Conservation (phyloP, 495 filamentous ascomycete species). For the Penicillium dipodomyicola region DNA sequence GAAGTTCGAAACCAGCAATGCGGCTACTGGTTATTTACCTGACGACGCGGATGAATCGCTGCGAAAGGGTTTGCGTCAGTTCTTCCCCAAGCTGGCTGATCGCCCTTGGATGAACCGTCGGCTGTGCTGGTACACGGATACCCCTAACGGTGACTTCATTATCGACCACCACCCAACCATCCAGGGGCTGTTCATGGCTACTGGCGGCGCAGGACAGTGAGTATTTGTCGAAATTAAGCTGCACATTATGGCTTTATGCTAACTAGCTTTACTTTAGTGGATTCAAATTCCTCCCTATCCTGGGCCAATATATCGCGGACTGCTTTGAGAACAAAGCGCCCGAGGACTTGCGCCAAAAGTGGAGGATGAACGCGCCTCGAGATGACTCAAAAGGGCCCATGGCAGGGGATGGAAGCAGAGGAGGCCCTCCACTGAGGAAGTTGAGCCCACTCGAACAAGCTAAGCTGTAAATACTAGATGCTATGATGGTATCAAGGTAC, state of each 20-base stretch:
- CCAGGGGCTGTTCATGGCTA: slow-evolving; percentile 66
- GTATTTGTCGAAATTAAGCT: slow-evolving; percentile 26
- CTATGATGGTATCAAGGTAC: background rate
- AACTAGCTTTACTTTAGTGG: slow-evolving; percentile 36
- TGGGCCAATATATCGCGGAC: slow-evolving; percentile 69
- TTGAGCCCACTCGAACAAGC: slow-evolving; percentile 27
- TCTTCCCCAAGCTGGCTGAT: slow-evolving; percentile 57
- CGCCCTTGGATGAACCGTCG: slow-evolving; percentile 54
- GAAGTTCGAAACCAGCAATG: slow-evolving; percentile 31
- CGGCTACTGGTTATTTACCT: slow-evolving; percentile 41
- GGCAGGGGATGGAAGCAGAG: slow-evolving; percentile 36
- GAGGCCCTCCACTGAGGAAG: slow-evolving; percentile 29
- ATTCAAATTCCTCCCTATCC: slow-evolving; percentile 78
- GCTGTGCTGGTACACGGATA: slow-evolving; percentile 55
- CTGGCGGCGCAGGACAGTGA: slow-evolving; percentile 71
- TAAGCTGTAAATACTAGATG: slow-evolving; percentile 19
- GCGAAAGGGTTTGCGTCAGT: slow-evolving; percentile 53
- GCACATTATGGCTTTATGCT: background rate
- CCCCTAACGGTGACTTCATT: slow-evolving; percentile 69
- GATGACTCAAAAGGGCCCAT: slow-evolving; percentile 17
- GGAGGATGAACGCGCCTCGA: slow-evolving; percentile 43
- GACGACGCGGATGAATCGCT: slow-evolving; percentile 57
- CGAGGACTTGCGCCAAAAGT: slow-evolving; percentile 54
- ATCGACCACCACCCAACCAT: slow-evolving; percentile 65
- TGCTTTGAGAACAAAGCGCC: slow-evolving; percentile 52